These are phyloP conservation scores for Reticulascus tulasneorum DNA, from an alignment of 2,329 filamentous ascomycete genomes.

Conservation along the genomic window DNA sequence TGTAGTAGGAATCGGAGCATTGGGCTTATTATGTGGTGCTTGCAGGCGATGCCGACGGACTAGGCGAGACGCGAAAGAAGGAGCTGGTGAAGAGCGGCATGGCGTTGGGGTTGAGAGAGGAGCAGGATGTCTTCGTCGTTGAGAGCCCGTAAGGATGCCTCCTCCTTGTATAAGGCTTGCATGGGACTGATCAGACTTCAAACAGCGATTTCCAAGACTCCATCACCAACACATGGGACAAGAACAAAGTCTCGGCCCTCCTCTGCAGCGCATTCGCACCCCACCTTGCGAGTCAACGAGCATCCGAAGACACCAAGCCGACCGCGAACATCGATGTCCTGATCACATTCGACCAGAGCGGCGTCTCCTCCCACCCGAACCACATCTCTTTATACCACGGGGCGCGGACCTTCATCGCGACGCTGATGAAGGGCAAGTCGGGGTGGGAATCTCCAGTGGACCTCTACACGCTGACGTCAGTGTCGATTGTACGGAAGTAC, in stretches of 20 bases:
- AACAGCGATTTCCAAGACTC: conserved; percentile 75
- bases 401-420: conserved; percentile 66
- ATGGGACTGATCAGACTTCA: conserved; percentile 1
- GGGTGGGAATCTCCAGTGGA: conserved; percentile 72
- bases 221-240: conserved; percentile 77
- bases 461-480: conserved; percentile 78
- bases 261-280: conserved; percentile 73
- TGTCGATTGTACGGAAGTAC: conserved; percentile 77
- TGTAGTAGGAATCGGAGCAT: too few relatives aligned
- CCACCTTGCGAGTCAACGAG: conserved; percentile 39
- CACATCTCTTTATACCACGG: conserved; percentile 87
- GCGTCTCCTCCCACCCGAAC: conserved; percentile 87
- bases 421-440: conserved; percentile 58
- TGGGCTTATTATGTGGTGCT: too few relatives aligned
- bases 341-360: conserved; percentile 81
- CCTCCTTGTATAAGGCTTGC: not conserved
- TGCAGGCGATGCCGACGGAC: conserved; percentile 75
- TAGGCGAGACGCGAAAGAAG: conserved; percentile 76
- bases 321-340: conserved; percentile 69
- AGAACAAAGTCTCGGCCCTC: conserved; percentile 63
- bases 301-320: conserved; percentile 30
- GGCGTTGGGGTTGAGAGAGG: conserved; percentile 67
- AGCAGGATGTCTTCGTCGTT: conserved; percentile 81
- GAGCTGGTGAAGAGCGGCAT: conserved; percentile 81
- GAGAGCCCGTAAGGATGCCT: conserved; percentile 61